phyloP scores from a whole-genome alignment of 495 filamentous ascomycete species.

The Lasiosphaeris hirsuta region DNA sequence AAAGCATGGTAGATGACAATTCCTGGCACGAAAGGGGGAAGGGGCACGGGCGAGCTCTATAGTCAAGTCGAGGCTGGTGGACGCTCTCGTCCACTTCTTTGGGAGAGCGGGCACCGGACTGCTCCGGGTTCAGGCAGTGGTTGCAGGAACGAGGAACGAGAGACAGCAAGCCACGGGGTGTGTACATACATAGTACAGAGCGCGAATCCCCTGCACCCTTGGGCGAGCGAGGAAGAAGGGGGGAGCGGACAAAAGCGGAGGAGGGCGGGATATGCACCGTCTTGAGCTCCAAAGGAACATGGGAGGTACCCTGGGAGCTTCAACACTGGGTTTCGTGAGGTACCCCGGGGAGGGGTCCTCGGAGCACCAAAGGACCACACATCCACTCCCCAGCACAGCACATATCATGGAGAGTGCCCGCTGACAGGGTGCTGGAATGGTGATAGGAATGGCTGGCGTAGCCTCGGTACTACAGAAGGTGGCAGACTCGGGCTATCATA shows the following conservation, averaged over 20 bases:
- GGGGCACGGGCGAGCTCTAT: not conserved
- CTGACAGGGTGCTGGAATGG: no score
- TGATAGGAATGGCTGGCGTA: no score
- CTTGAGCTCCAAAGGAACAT: not conserved
- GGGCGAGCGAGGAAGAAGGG: not conserved
- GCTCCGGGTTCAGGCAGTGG: not conserved
- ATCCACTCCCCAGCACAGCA: no score
- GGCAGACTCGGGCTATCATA: no score
- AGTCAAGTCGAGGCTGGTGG: not conserved
- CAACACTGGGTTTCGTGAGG: no score
- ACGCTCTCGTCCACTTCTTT: not conserved
- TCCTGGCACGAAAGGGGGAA: not conserved
- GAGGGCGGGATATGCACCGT: conserved; percentile 1
- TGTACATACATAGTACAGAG: not conserved
- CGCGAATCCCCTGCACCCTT: not conserved
- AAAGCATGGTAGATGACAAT: conserved; percentile 1
- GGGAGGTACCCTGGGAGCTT: not conserved
- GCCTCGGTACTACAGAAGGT: no score
- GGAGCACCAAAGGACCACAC: not conserved
- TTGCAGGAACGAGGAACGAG: not conserved
- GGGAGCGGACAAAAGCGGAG: no score
- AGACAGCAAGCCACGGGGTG: not conserved
- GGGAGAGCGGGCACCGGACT: not conserved
- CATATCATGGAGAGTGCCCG: no score
- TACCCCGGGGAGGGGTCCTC: no score